These are phyloP conservation scores for Pseudozyma thailandica DNA, from an alignment of 1,284 basidiomycete species.

Conservation along the genomic window DNA sequence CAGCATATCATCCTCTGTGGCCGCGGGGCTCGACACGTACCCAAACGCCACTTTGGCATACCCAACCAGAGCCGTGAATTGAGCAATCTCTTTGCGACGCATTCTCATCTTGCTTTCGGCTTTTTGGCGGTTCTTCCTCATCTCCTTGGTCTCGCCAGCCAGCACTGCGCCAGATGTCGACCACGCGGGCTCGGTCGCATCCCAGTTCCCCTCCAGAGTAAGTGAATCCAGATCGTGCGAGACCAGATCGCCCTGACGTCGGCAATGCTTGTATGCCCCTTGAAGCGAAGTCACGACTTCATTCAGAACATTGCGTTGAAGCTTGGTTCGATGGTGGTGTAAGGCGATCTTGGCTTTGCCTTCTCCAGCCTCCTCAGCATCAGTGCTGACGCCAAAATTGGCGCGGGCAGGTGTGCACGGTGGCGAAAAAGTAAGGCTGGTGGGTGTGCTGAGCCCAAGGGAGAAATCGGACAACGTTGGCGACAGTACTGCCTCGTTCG, in stretches of 20 bases:
- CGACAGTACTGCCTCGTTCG: no score
- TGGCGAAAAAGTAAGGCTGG: constrained; percentile 2
- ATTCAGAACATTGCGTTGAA: constrained; percentile 28
- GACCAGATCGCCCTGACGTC: constrained; percentile 11
- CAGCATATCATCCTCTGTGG: not conserved
- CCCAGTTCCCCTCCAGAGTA: not conserved
- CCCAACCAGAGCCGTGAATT: constrained; percentile 15
- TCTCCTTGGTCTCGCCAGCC: constrained; percentile 25
- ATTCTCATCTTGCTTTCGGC: constrained; percentile 34
- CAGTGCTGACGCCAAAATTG: not conserved
- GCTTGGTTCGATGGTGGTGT: constrained; percentile 30
- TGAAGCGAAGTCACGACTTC: constrained; percentile 21
- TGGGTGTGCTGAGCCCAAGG: no score
- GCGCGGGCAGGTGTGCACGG: constrained; percentile 1
- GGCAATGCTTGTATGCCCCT: constrained; percentile 21
- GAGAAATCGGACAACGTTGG: no score
- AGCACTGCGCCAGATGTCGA: not conserved
- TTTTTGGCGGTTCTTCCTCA: constrained; percentile 33
- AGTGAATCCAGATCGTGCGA: not conserved
- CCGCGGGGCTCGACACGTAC: not conserved
- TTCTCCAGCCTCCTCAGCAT: not conserved
- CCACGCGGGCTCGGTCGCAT: not conserved
- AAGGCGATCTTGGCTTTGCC: constrained; percentile 12
- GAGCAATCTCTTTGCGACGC: constrained; percentile 21
- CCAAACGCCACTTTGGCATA: constrained; percentile 8